A percentile compares a stretch with the other conserved stretches of the same genome.
Conservation (phyloP, 306 rosid species). For the Vigna hirtella region DNA sequence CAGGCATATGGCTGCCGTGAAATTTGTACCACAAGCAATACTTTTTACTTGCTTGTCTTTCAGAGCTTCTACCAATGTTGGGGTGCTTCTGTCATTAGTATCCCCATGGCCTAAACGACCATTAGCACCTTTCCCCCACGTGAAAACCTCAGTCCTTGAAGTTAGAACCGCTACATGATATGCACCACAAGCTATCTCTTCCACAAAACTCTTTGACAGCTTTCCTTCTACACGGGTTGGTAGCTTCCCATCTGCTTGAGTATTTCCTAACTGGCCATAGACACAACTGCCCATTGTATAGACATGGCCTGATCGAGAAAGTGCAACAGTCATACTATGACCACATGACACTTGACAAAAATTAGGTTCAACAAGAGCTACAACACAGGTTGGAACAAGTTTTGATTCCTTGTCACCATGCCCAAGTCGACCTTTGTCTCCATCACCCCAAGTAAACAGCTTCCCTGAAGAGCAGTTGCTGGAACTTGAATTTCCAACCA, state of each 20-base stretch:
- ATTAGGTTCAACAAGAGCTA: conserved; percentile 84
- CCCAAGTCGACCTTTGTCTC: conserved; percentile 98
- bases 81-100: conserved; percentile 79
- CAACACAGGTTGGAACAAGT: conserved; percentile 98
- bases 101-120: conserved; percentile 99
- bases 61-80: conserved; percentile 87
- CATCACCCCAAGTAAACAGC: conserved; percentile 99
- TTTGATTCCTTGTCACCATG: conserved; percentile 97
- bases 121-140: conserved; percentile 99
- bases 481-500: conserved; percentile 93
- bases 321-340: conserved; percentile 93
- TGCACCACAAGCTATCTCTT: conserved; percentile 98
- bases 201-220: conserved; percentile 85
- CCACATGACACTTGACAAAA: conserved; percentile 96
- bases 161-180: conserved; percentile 96
- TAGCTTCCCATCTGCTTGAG: conserved; percentile 90
- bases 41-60: conserved; percentile 96
- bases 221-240: conserved; percentile 88
- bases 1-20: conserved; percentile 95
- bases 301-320: conserved; percentile 86
- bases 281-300: conserved; percentile 97
- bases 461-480: conserved; percentile 96
- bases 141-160: conserved; percentile 91
- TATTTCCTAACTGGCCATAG: conserved; percentile 95
- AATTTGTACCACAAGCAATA: conserved; percentile 93